These are phyloP conservation scores for Jimgerdemannia flammicorona DNA, from an alignment of 192 early-diverging fungal species.

Conservation along the genomic window DNA sequence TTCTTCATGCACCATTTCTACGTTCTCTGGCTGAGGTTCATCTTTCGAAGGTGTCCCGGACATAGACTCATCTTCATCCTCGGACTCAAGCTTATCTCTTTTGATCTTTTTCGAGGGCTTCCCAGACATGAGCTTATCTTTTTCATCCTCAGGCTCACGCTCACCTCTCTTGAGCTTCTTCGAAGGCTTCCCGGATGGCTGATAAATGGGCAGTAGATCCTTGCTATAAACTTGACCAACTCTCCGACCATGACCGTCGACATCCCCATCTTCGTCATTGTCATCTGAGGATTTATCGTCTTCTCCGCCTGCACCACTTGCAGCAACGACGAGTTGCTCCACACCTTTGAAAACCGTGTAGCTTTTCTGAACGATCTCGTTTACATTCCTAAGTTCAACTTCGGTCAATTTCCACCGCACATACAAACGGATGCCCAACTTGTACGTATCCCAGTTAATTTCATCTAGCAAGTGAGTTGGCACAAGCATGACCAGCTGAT, in stretches of 20 bases:
- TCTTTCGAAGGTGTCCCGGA: no score
- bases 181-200: neutral
- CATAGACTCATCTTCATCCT: no score
- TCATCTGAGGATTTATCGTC: neutral
- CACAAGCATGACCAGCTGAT: neutral
- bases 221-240: neutral
- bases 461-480: neutral
- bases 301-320: neutral
- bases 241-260: no score
- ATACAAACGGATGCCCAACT: neutral
- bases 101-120: no score
- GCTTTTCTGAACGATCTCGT: neutral
- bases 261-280: neutral
- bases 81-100: no score
- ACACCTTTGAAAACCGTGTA: neutral
- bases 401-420: neutral
- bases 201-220: neutral
- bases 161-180: no score
- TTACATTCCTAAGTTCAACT: neutral
- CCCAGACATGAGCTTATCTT: no score
- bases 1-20: no score
- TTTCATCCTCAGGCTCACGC: no score
- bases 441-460: neutral
- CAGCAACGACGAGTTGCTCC: neutral
- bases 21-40: no score